phyloP scores from a whole-genome alignment of 2,329 filamentous ascomycete genomes.

The Xylaria sp. region DNA sequence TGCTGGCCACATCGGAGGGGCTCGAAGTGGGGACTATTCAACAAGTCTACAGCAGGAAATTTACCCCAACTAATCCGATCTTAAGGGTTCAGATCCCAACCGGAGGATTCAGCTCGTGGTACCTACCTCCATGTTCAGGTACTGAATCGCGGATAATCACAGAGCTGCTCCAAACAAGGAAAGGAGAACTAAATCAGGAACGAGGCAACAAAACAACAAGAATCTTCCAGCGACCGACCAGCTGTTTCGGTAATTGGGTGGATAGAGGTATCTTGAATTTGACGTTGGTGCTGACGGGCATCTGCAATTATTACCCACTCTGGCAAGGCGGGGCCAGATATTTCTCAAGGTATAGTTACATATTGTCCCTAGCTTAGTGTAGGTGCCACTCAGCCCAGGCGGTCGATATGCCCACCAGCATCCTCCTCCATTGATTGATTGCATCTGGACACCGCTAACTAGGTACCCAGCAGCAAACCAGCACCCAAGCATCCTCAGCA shows the following conservation, averaged over 20 bases:
- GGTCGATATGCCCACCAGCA: slow-evolving; percentile 19
- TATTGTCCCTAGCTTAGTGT: not conserved
- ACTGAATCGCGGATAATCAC: not conserved
- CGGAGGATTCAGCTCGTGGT: slow-evolving; percentile 11
- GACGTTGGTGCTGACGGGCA: slow-evolving; percentile 19
- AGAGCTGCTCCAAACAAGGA: not conserved
- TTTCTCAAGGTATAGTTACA: slow-evolving; percentile 13
- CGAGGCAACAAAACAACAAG: not conserved
- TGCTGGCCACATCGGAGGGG: slow-evolving; percentile 17
- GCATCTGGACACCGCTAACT: slow-evolving; percentile 33
- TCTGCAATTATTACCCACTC: slow-evolving; percentile 22
- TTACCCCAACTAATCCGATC: slow-evolving; percentile 51
- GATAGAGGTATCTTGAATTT: not conserved
- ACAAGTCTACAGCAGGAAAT: slow-evolving; percentile 44
- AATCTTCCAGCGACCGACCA: not conserved
- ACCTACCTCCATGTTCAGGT: slow-evolving; percentile 12
- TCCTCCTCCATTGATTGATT: slow-evolving; percentile 12
- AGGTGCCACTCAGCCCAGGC: slow-evolving; percentile 2
- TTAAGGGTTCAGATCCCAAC: slow-evolving; percentile 23
- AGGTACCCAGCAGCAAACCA: slow-evolving; percentile 28
- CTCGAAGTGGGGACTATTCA: slow-evolving; percentile 43
- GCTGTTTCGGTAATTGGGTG: slow-evolving; percentile 3
- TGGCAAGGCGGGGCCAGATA: slow-evolving; percentile 28
- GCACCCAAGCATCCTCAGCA: slow-evolving; percentile 32
- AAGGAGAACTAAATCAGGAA: not conserved